Evolutionary conservation across 2,329 filamentous ascomycete genomes (phyloP).

Genomic region (Didymella sp.): DNA sequence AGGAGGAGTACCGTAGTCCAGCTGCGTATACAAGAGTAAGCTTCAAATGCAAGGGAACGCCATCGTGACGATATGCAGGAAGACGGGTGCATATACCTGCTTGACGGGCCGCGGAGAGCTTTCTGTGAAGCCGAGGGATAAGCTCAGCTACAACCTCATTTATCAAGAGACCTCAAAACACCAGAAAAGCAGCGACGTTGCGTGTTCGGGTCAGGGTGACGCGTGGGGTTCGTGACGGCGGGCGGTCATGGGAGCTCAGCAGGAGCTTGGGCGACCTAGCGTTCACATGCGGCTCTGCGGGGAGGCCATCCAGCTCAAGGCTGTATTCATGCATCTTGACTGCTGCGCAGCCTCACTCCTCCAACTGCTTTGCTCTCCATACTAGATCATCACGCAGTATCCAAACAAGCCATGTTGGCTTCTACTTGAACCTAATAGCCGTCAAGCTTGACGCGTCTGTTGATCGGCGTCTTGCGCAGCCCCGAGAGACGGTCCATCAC

Average conservation of each 20-base stretch:
- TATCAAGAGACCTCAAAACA: background rate
- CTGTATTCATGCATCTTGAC: background rate
- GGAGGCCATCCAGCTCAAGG: slow-evolving; percentile 9
- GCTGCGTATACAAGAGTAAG: background rate
- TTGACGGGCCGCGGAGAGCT: background rate
- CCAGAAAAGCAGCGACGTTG: background rate
- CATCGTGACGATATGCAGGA: slow-evolving; percentile 19
- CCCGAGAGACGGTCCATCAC: slow-evolving; percentile 8
- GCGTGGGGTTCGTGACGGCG: slow-evolving; percentile 13
- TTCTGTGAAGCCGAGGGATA: background rate
- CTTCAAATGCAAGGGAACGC: slow-evolving; percentile 9
- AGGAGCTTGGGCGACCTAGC: slow-evolving; percentile 13
- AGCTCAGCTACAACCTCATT: background rate
- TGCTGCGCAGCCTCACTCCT: slow-evolving; percentile 2
- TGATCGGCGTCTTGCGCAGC: slow-evolving; percentile 3
- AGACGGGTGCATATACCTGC: slow-evolving; percentile 19
- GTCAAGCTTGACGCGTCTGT: background rate
- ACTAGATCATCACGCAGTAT: background rate
- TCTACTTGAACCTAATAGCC: background rate
- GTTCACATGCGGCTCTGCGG: slow-evolving; percentile 35
- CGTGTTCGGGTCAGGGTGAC: background rate
- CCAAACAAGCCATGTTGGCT: background rate
- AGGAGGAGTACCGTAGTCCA: background rate
- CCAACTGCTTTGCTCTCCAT: background rate
- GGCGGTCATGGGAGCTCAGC: slow-evolving; percentile 10